Base-by-base conservation (phyloP, 306 rosid species). In the Sicyos baderoa region DNA sequence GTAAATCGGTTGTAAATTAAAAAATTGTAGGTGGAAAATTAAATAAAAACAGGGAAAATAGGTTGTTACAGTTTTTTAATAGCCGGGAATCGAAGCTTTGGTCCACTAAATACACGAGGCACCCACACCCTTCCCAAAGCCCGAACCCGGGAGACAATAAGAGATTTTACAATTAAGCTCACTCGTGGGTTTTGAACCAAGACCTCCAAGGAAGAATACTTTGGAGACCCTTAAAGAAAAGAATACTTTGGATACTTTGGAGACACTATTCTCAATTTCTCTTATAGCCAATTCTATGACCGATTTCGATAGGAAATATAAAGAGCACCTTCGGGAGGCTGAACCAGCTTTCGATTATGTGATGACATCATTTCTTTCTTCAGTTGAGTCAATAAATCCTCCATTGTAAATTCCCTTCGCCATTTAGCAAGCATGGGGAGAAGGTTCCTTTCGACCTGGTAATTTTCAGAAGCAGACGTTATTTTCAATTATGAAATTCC, bases 311-410 rank as follows among this genome's bases (percentile, higher is more conserved):
- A 42, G 70, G 17, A 37, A 18, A 11, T 40, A 11, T 3, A 12
- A 73, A 81, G 15, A 64, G 12, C 17, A 66, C 99, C 97, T 88
- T 93, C 99, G 29, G 90, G 91, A 68, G 97, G 97, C 83, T 93
- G 99, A 77, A 86, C 83, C 61, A 89, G 88, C 86, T 80, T 93
- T 80, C 99, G 84, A 75, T 93, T 93, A 54, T 93, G 99, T 60
- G 99, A 95, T 55, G 90, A 86, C 76, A 47, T 76, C 99, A 93
- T 93, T 68, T 93, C 97, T 81, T 93, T 93, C 87, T 93, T 93
- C 88, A 93, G 71, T 76, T 88, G 99, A 72, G 90, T 75, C 78
- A 93, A 82, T 73, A 86, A 73, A 77, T 88, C 94, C 82, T 93
- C 97, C 99, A 93, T 85, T 48, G 94, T 90, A 77, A 75, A 52